Base-by-base conservation (phyloP, 1,284 basidiomycete species). In the Ustilago hordei region DNA sequence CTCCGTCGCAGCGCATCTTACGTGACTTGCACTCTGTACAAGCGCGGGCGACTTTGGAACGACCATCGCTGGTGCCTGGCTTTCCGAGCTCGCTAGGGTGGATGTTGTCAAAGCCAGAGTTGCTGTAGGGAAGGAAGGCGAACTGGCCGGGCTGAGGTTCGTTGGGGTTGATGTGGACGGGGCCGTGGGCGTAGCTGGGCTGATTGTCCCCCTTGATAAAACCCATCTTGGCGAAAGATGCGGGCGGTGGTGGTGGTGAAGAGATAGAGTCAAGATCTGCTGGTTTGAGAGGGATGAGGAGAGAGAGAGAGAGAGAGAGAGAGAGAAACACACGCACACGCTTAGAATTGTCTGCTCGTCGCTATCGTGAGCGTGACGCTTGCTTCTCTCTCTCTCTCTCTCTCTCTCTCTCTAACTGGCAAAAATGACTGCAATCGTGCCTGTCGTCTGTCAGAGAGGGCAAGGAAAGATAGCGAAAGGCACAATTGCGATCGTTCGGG, bases 1-100 rank as follows among this genome's bases (percentile, higher is more conserved):
- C 75, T 17, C 75, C 75, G 55, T 78, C 75, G 55, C 75, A 78
- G n/a, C 75, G 67, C 75, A 78, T 78, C 64, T 78, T 78, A 52
- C 75, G 67, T 41, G 75, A 70, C 59, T 78, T 78, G 71, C 75
- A 78, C 53, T 78, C 75, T 45, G 75, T 78, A 35, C 75, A 78
- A 39, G 75, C 75, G 19, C 75, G 65, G 12, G 75, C 75, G 11
- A 77, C 75, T 55, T 77, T 77, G 55, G 69, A 66, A 15, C 75
- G 75, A 13, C 75, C 75, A 52, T 77, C 75, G 61, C 75, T 73
- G 52, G 67, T 69, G 41, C 75, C 75, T 11, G 69, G 67, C 41
- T 77, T 77, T 48, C 45, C 60, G 48, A 77, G 69, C 23, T 77
- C 75, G 64, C 60, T 57, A 23, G 75, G 69, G 39, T 77, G 75